phyloP scores from a whole-genome alignment of 2,329 filamentous ascomycete species.

The Epichloe gansuensis region DNA sequence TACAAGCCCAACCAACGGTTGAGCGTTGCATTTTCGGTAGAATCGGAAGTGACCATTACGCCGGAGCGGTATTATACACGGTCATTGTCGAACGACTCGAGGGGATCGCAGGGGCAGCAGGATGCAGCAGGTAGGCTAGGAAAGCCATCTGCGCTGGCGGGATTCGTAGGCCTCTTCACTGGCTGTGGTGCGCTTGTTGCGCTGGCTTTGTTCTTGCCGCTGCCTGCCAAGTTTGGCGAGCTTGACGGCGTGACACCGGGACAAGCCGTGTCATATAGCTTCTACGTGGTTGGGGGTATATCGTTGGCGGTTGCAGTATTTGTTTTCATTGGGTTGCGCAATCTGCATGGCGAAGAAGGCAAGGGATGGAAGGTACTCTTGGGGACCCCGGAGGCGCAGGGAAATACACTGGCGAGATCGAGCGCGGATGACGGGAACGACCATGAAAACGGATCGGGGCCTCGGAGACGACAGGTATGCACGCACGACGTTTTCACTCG shows the following conservation, averaged over 20 bases:
- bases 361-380: constrained; percentile 57
- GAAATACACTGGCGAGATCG: constrained; percentile 11
- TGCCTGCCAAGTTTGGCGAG: constrained; percentile 67
- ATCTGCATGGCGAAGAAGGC: constrained; percentile 57
- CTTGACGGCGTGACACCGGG: constrained; percentile 58
- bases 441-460: constrained; percentile 6
- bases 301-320: constrained; percentile 59
- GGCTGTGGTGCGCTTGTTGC: constrained; percentile 84
- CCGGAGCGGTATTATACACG: constrained; percentile 46
- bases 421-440: constrained; percentile 6
- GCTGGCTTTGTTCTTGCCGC: constrained; percentile 67
- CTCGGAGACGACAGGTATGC: constrained; percentile 16
- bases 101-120: constrained; percentile 4
- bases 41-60: constrained; percentile 64
- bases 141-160: constrained; percentile 57
- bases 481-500: neutral
- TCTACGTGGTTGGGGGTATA: constrained; percentile 70
- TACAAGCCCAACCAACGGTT: constrained; percentile 33
- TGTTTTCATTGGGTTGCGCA: constrained; percentile 66
- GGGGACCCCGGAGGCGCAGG: constrained; percentile 19
- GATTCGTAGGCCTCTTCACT: constrained; percentile 83
- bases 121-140: constrained; percentile 18
- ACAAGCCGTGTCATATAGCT: constrained; percentile 67
- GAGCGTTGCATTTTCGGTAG: constrained; percentile 53
- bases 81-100: constrained; percentile 19